Conservation (phyloP, 176 grass and related monocot genomes). For the Melocanna baccifera region DNA sequence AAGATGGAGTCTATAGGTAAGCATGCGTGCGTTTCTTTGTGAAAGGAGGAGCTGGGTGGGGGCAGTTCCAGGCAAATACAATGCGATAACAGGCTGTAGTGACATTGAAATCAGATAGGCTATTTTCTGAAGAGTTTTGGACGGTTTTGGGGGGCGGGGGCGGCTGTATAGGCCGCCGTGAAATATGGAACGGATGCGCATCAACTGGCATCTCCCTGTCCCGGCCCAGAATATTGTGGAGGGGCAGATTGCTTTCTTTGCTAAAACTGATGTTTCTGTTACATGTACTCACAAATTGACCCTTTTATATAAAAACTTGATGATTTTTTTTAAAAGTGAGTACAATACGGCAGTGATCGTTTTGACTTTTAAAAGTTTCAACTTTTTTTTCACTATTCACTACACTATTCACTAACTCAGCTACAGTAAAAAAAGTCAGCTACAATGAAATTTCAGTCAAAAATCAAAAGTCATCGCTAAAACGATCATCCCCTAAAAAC, state of each 20-base stretch:
- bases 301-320: neutral
- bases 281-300: neutral
- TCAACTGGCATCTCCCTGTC: constrained; percentile 47
- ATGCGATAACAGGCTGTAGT: constrained; percentile 50
- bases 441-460: too few species aligned
- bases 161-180: neutral
- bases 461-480: too few species aligned
- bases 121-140: neutral
- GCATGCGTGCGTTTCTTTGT: neutral
- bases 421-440: too few species aligned
- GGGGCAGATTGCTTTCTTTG: neutral
- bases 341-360: too few species aligned
- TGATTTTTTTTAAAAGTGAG: too few species aligned
- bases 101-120: constrained; percentile 15
- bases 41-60: constrained; percentile 5
- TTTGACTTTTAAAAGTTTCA: too few species aligned
- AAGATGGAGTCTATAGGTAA: neutral
- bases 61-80: constrained; percentile 18
- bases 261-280: neutral
- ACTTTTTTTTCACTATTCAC: too few species aligned
- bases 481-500: too few species aligned
- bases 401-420: too few species aligned
- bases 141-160: neutral
- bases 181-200: constrained; percentile 38
- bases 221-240: neutral